phyloP scores from a whole-genome alignment of 495 filamentous ascomycete species.

The Podospora australis region DNA sequence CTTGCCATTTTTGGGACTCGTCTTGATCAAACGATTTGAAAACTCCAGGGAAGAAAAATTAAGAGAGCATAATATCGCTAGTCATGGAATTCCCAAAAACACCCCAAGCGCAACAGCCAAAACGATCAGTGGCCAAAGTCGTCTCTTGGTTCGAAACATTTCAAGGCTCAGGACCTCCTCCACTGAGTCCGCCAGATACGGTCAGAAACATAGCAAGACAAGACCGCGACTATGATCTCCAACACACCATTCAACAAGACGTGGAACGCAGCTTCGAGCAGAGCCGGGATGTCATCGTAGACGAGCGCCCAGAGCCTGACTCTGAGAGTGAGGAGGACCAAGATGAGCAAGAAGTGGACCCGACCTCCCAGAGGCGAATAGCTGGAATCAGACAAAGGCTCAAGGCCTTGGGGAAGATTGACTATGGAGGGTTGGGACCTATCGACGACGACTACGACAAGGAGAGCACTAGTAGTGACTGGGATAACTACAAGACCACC shows the following conservation, averaged over 20 bases:
- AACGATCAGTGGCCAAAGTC: not conserved
- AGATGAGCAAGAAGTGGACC: not conserved
- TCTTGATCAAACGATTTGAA: too few species aligned
- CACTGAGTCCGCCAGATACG: not conserved
- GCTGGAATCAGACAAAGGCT: too few species aligned
- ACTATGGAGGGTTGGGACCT: not conserved
- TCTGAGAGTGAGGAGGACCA: not conserved
- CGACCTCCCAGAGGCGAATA: too few species aligned
- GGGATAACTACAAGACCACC: slow-evolving; percentile 20
- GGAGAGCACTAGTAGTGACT: slow-evolving; percentile 21
- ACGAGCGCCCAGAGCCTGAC: not conserved
- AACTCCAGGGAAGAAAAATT: too few species aligned
- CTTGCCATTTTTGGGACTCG: too few species aligned
- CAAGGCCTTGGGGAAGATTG: not conserved
- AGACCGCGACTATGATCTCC: not conserved
- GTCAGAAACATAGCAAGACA: not conserved
- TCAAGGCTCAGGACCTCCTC: not conserved
- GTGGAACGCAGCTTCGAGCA: not conserved
- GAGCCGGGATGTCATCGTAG: not conserved
- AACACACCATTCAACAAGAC: not conserved
- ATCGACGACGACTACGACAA: slow-evolving; percentile 4
- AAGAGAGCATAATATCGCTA: too few species aligned
- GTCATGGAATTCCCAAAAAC: too few species aligned
- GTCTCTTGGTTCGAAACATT: not conserved
- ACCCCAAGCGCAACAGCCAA: not conserved